Conservation (phyloP, 23 red algal species). For the Rhodosorus marinus region DNA sequence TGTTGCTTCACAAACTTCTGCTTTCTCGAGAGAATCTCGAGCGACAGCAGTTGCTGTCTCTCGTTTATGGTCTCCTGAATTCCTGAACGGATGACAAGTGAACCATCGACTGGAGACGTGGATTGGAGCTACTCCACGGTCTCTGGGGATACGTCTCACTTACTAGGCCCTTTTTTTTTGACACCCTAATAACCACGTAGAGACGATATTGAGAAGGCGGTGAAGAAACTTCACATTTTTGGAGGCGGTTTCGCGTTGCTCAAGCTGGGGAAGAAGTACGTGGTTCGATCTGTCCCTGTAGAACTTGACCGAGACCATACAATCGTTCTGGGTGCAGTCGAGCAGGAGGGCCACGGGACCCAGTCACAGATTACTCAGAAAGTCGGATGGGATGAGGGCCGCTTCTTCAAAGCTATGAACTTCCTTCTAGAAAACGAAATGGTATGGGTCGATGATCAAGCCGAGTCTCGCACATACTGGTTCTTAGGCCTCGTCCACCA, state of each 20-base stretch:
- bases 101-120: no score
- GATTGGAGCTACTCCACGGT: no score
- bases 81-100: no score
- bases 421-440: slow-evolving; percentile 39
- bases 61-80: no score
- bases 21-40: neutral
- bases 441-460: slow-evolving; percentile 46
- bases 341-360: slow-evolving; percentile 13
- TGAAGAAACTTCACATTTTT: slow-evolving; percentile 32
- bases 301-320: slow-evolving; percentile 52
- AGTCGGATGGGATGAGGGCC: slow-evolving; percentile 20
- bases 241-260: slow-evolving; percentile 32
- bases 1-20: neutral
- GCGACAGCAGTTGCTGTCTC: no score
- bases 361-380: slow-evolving; percentile 1
- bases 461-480: slow-evolving; percentile 38
- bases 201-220: slow-evolving; percentile 59
- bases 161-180: no score
- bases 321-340: slow-evolving; percentile 5
- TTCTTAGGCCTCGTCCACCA: slow-evolving; percentile 28
- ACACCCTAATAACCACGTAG: no score
- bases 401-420: slow-evolving; percentile 16
- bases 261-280: slow-evolving; percentile 10
- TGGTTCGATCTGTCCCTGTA: slow-evolving; percentile 47
- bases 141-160: no score